Base-by-base conservation (phyloP, 164 flowering plant genomes). In the Echeveria elegans region DNA sequence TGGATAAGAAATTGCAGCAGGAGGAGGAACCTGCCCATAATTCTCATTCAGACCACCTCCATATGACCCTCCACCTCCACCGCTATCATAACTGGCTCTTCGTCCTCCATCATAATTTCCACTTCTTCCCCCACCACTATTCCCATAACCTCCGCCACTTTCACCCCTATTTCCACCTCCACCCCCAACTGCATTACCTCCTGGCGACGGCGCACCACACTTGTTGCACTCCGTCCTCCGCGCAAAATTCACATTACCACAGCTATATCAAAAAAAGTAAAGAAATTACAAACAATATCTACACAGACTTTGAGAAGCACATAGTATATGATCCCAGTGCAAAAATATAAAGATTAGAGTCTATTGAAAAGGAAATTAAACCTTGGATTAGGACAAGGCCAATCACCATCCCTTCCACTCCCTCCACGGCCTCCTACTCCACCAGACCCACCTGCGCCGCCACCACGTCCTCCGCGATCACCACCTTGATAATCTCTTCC, bases 221-320 rank as follows among this genome's bases (percentile, higher is more conserved):
- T 92, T 92, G 80, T 95, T 95, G 76, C 99, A 95, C 75, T 88
- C 93, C 9, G 64, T 65, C 78, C 99, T 81, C 76, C 94, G 84
- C 1, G 97, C 96, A 77, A 95, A 95, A 75, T 95, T 95, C 80
- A 82, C 38, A 77, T 95, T 95, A 63, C 96, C 99, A 79, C 97
- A 92, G 63, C 99, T 95, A 77, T 79, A 84, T 58, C 53, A 75
- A 34, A 56, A 28, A 3, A 56, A 19, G 56, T 65, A 67, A 18
- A 11, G 30, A 19, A 62, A 16, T n/a, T 32, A 21, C 48, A 3
- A 60, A 59, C 47, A 14, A 34, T 7, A 34, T 34, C 3, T 34
- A 34, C 7, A 34, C 7, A 34, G n/a, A n/a, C n/a, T n/a, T n/a
- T n/a, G n/a, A n/a, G n/a, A n/a, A n/a, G n/a, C n/a, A n/a, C n/a